Percentiles rank a stretch among this genome's conserved stretches.
Evolutionary conservation across 192 early-diverging fungal species (phyloP).

Genomic region (Nowakowskiella sp.): DNA sequence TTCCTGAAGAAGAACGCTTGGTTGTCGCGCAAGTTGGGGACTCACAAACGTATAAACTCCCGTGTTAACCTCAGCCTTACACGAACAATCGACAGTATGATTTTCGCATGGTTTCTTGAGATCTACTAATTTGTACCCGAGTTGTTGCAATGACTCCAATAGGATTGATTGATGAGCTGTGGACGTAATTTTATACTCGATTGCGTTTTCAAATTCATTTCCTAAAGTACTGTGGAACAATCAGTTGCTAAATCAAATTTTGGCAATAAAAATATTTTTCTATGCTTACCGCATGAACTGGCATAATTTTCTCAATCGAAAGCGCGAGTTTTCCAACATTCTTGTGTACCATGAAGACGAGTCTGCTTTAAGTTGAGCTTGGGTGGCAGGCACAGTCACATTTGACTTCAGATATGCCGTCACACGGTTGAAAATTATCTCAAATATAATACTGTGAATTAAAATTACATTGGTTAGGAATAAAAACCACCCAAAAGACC

Average conservation of each 20-base stretch:
- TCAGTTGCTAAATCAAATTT: conserved; percentile 22
- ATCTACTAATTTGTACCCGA: too few relatives aligned
- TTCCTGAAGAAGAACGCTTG: too few relatives aligned
- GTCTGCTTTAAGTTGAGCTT: conserved; percentile 20
- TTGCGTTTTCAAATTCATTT: conserved; percentile 68
- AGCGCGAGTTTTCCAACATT: conserved; percentile 54
- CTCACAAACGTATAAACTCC: too few relatives aligned
- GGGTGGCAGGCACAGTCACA: conserved; percentile 26
- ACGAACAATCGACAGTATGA: too few relatives aligned
- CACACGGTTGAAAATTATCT: conserved; percentile 26
- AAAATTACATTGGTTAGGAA: not conserved
- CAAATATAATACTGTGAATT: too few relatives aligned
- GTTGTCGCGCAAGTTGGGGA: too few relatives aligned
- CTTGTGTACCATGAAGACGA: conserved; percentile 52
- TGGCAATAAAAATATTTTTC: not conserved
- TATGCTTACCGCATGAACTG: conserved; percentile 49
- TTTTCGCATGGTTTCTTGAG: too few relatives aligned
- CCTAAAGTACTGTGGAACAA: conserved; percentile 48
- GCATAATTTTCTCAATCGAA: conserved; percentile 54
- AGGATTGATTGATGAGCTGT: too few relatives aligned
- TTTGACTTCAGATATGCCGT: conserved; percentile 38
- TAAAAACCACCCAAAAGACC: conserved; percentile 6
- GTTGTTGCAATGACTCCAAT: too few relatives aligned
- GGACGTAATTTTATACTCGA: too few relatives aligned
- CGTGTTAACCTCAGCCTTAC: too few relatives aligned